Base-by-base conservation (phyloP, 2,329 filamentous ascomycete genomes). In the Pestalotiopsis sp. region DNA sequence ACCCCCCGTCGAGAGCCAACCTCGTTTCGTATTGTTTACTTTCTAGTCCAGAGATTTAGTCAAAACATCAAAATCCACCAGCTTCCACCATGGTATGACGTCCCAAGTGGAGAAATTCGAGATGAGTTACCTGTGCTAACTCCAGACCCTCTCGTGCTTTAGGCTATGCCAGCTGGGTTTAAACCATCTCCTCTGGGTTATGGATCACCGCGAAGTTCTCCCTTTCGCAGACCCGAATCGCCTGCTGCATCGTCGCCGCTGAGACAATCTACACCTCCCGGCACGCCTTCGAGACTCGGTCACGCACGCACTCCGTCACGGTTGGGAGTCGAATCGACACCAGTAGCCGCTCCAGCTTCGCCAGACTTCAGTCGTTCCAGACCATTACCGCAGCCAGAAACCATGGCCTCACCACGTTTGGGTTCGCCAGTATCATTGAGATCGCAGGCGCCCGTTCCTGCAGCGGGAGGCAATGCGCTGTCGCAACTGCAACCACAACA, bases 401-500 rank as follows among this genome's bases (percentile, higher is more conserved):
- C 36, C 67, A 73, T 77, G 74, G 52, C 71, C n/a, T 61, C 71
- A 12, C 70, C 66, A 62, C 52, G 72, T 7, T 72, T 77, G 17
- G 74, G 70, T 68, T 86, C 74, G 73, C 83, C 75, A 72, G 81
- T 72, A 27, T 74, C 76, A 36, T 77, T 79, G 41, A 73, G 75
- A n/a, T 70, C 77, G 4, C 76, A 78, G 31, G 74, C 77, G 23
- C 71, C 80, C 31, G 80, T 81, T 52, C 75, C 81, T 5, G 75
- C 83, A 56, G 79, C 79, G 3, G 80, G 83, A 66, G 83, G 84
- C 41, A 89, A 86, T 74, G 85, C 90, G 14, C 83, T 94, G 59
- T 90, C 91, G 2, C 91, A 93, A 75, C 82, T 98, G 57, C 92
- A 95, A 49, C 90, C 93, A 2, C 86, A 93, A 3, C 93, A 98